Evolutionary conservation across 2,329 filamentous ascomycete species (phyloP).

Genomic region (Chaetomiaceae sp.): DNA sequence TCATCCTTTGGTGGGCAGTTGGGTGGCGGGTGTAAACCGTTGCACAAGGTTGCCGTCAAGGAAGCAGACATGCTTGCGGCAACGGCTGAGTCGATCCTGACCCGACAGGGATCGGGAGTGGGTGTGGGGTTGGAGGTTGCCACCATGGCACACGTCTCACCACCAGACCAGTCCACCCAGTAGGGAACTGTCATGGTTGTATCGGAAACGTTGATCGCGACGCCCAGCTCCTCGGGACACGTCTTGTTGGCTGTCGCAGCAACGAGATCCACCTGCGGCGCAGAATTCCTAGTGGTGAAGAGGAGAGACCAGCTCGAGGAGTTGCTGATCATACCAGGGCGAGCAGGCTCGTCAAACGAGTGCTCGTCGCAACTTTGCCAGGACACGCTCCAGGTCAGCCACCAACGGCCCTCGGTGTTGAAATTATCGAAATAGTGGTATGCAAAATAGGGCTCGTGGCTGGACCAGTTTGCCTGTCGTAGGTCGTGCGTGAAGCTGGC

Average conservation of each 20-base stretch:
- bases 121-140: background rate
- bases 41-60: background rate
- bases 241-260: background rate
- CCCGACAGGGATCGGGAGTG: background rate
- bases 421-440: background rate
- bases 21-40: background rate
- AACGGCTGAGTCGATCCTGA: conserved; percentile 5
- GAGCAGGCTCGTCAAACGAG: background rate
- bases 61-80: conserved; percentile 7
- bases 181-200: background rate
- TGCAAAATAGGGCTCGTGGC: background rate
- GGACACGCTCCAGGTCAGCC: background rate
- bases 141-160: background rate
- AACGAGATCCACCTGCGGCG: background rate
- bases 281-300: background rate
- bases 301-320: background rate
- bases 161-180: background rate
- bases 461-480: background rate
- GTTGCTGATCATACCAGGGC: background rate
- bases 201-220: background rate
- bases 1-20: background rate
- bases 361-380: background rate
- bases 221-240: background rate
- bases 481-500: background rate
- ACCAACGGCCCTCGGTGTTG: background rate